These are phyloP conservation scores for Melanogaster broomeanus DNA, from an alignment of 768 basidiomycete species.

Conservation along the genomic window DNA sequence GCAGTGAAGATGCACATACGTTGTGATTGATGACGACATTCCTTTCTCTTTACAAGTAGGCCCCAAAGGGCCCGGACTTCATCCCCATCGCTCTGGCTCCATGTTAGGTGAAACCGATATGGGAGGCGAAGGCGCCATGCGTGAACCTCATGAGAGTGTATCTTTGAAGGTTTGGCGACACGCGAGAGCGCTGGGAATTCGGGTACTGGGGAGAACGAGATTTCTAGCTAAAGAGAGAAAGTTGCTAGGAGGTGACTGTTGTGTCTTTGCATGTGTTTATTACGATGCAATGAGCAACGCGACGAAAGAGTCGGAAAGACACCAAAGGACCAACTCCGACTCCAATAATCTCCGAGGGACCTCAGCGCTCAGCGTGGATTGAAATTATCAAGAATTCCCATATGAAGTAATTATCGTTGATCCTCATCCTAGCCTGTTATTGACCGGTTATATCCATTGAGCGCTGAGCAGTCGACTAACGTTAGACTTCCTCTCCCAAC, in stretches of 20 bases:
- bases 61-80: conserved; percentile 11
- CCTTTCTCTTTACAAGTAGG: too few relatives aligned
- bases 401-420: background rate
- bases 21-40: conserved; percentile 15
- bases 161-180: conserved; percentile 10
- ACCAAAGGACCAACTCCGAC: too few relatives aligned
- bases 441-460: too few relatives aligned
- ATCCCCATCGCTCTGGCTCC: conserved; percentile 75
- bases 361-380: background rate
- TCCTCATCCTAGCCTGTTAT: background rate
- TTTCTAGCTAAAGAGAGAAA: conserved; percentile 19
- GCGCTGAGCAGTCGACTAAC: too few relatives aligned
- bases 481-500: too few relatives aligned
- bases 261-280: too few relatives aligned
- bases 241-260: too few relatives aligned
- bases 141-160: conserved; percentile 34
- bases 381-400: background rate
- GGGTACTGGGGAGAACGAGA: conserved; percentile 12
- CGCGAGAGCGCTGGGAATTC: conserved; percentile 6
- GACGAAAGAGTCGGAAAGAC: too few relatives aligned
- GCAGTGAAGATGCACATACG: too few relatives aligned
- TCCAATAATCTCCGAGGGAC: background rate
- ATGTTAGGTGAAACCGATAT: conserved; percentile 75
- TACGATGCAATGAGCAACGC: too few relatives aligned
- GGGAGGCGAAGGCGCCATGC: conserved; percentile 30